Evolutionary conservation across 495 filamentous ascomycete genomes (phyloP).

Genomic region (Thermochaetoides thermophila): DNA sequence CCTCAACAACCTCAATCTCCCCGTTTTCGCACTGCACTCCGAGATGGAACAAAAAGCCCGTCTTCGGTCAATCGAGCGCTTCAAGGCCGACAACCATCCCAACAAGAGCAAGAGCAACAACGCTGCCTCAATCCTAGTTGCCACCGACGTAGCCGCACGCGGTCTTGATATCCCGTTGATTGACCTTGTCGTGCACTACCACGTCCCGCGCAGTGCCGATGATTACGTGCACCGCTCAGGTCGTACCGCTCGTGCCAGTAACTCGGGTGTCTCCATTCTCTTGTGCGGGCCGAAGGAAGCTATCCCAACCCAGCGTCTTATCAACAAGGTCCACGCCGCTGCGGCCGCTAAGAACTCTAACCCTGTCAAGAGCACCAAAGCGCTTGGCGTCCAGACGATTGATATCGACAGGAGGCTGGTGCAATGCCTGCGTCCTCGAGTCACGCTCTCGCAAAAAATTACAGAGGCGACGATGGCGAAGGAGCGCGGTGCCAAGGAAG

Average conservation of each 20-base stretch:
- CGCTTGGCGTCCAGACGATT: slow-evolving; percentile 44
- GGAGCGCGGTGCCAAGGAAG: slow-evolving; percentile 67
- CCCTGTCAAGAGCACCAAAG: slow-evolving; percentile 28
- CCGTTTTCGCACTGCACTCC: slow-evolving; percentile 69
- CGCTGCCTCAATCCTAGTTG: slow-evolving; percentile 59
- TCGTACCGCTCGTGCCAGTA: slow-evolving; percentile 75
- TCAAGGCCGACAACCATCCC: slow-evolving; percentile 44
- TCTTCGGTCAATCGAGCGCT: slow-evolving; percentile 79
- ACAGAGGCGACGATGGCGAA: slow-evolving; percentile 73
- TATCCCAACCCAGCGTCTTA: slow-evolving; percentile 62
- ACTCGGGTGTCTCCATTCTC: slow-evolving; percentile 63
- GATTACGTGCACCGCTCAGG: slow-evolving; percentile 92
- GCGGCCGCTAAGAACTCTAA: slow-evolving; percentile 15
- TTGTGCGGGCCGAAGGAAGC: slow-evolving; percentile 89
- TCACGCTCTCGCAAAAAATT: slow-evolving; percentile 65
- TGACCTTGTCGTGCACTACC: slow-evolving; percentile 83
- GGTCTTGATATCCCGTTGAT: slow-evolving; percentile 88
- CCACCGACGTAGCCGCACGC: slow-evolving; percentile 92
- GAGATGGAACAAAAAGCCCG: slow-evolving; percentile 96
- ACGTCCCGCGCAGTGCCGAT: slow-evolving; percentile 82
- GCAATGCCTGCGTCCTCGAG: slow-evolving; percentile 54
- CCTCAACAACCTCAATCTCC: slow-evolving; percentile 67
- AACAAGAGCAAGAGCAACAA: slow-evolving; percentile 9
- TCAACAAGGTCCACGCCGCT: slow-evolving; percentile 67
- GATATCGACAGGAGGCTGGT: slow-evolving; percentile 74